These are phyloP conservation scores for Postia placenta DNA, from an alignment of 768 basidiomycete genomes.

Conservation along the genomic window DNA sequence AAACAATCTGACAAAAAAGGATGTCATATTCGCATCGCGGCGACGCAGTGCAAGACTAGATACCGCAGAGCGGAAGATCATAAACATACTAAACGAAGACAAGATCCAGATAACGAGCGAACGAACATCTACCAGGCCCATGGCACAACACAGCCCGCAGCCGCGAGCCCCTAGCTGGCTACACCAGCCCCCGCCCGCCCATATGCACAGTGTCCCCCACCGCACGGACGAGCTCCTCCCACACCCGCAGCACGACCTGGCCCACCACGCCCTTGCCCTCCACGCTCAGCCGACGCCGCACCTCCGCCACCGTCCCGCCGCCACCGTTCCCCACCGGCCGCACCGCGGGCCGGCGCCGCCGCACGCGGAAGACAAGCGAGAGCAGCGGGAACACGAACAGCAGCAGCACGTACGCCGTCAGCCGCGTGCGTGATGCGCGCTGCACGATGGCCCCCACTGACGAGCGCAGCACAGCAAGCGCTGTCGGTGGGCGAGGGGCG, in stretches of 20 bases:
- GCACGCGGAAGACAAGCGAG: conserved; percentile 45
- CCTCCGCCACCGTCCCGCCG: conserved; percentile 44
- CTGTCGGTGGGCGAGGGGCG: conserved; percentile 15
- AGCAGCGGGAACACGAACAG: conserved; percentile 37
- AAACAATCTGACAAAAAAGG: no score
- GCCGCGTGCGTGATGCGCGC: conserved; percentile 41
- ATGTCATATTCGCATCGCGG: no score
- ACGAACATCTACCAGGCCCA: neutral
- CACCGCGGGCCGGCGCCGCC: conserved; percentile 30
- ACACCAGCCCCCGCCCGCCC: conserved; percentile 73
- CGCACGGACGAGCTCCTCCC: conserved; percentile 45
- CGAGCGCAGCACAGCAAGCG: conserved; percentile 18
- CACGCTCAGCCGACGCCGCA: conserved; percentile 45
- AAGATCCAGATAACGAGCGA: neutral
- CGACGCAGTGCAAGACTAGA: no score
- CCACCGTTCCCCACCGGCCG: conserved; percentile 14
- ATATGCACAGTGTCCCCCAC: conserved; percentile 66
- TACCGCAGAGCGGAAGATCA: no score
- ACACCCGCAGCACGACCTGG: conserved; percentile 25
- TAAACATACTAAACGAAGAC: no score
- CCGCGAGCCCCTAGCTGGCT: no score
- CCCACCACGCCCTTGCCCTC: conserved; percentile 28
- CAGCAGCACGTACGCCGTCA: conserved; percentile 39
- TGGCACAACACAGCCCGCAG: neutral
- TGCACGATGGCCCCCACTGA: conserved; percentile 29